Conservation (phyloP, 1,284 basidiomycete species). For the Xanthoconium separans region DNA sequence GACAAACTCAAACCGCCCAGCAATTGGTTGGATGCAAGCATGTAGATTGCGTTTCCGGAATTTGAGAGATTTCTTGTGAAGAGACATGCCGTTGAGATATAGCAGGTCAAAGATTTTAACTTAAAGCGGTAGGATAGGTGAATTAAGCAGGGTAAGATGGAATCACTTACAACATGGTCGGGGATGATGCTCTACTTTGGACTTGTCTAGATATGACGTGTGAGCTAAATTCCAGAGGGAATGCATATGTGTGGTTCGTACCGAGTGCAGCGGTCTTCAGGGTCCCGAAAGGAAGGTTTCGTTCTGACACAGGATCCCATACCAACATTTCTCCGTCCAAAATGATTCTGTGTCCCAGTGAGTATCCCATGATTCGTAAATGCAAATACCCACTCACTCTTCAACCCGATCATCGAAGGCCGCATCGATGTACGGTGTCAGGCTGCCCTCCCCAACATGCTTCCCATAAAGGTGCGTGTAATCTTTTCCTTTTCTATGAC, state of each 20-base stretch:
- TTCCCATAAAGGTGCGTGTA: constrained; percentile 92
- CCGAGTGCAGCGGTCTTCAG: constrained; percentile 88
- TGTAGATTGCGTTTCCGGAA: constrained; percentile 72
- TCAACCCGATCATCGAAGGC: constrained; percentile 76
- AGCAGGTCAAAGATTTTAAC: constrained; percentile 95
- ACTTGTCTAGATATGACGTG: constrained; percentile 49
- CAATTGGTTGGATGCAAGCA: constrained; percentile 59
- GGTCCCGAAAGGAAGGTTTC: constrained; percentile 87
- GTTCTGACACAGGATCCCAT: constrained; percentile 86
- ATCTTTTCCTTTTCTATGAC: constrained; percentile 82
- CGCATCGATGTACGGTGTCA: constrained; percentile 80
- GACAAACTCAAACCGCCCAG: constrained; percentile 79
- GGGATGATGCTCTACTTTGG: constrained; percentile 68
- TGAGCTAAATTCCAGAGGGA: constrained; percentile 5
- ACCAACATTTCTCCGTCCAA: constrained; percentile 97
- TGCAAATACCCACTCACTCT: constrained; percentile 55
- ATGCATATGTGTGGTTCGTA: constrained; percentile 32
- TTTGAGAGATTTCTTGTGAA: constrained; percentile 60
- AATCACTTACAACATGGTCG: constrained; percentile 80
- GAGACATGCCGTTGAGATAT: constrained; percentile 75
- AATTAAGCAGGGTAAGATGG: neutral
- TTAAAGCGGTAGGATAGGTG: constrained; percentile 31
- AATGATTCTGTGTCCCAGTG: constrained; percentile 62
- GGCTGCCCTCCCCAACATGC: constrained; percentile 74
- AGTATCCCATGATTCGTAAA: neutral